phyloP scores from a whole-genome alignment of 2,329 filamentous ascomycete species.

The Rutstroemia sp. region DNA sequence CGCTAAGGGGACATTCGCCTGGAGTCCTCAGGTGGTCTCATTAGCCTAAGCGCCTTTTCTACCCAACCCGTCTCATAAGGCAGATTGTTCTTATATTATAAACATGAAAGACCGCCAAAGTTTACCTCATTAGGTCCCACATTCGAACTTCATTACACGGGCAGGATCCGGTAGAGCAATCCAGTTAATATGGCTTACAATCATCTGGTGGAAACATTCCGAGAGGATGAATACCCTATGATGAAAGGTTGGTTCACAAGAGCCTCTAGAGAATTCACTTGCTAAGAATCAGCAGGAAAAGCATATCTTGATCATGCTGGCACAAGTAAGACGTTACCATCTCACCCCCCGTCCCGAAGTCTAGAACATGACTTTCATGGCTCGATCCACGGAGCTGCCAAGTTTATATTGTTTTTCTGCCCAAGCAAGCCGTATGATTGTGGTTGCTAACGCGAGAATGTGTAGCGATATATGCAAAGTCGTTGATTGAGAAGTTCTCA shows the following conservation, averaged over 20 bases:
- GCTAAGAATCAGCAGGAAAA: constrained; percentile 43
- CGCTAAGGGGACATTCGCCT: not conserved
- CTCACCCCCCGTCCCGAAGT: not conserved
- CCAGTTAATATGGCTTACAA: constrained; percentile 40
- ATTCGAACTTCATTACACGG: not conserved
- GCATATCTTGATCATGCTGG: constrained; percentile 90
- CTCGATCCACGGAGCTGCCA: not conserved
- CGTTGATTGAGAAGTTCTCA: constrained; percentile 72
- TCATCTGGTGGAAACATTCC: constrained; percentile 47
- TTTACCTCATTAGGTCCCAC: not conserved
- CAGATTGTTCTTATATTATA: not conserved
- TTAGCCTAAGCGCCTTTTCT: constrained; percentile 9
- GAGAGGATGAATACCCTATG: constrained; percentile 58
- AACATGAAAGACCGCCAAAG: not conserved
- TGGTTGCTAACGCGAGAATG: not conserved
- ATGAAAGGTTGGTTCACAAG: constrained; percentile 44
- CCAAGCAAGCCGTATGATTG: not conserved
- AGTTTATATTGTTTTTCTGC: not conserved
- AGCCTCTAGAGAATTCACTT: not conserved
- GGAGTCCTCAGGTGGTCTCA: constrained; percentile 1
- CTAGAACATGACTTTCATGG: not conserved
- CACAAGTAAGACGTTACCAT: constrained; percentile 39
- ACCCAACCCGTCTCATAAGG: not conserved
- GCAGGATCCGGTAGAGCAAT: not conserved
- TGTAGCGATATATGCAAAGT: constrained; percentile 61